Conservation (phyloP, 306 rosid genomes). For the Delonix regia region DNA sequence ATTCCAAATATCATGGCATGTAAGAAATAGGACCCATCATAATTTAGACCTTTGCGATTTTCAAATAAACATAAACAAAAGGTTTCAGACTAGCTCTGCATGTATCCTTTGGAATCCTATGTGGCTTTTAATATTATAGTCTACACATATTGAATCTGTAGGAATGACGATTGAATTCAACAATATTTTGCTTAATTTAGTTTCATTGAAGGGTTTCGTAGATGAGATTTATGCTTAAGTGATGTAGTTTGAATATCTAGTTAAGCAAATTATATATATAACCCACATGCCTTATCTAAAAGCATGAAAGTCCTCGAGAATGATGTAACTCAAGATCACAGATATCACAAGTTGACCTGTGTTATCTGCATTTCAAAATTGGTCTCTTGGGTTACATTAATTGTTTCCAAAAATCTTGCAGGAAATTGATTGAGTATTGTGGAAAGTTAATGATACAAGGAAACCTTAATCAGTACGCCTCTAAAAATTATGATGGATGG, state of each 20-base stretch:
- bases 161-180: constrained; percentile 48
- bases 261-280: background rate
- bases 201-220: background rate
- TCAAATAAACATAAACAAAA: background rate
- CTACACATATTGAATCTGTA: constrained; percentile 41
- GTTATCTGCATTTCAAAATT: background rate
- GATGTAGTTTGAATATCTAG: constrained; percentile 25
- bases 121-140: constrained; percentile 37
- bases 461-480: background rate
- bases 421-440: background rate
- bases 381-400: background rate
- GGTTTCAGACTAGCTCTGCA: background rate
- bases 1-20: constrained; percentile 39
- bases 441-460: background rate
- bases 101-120: constrained; percentile 54
- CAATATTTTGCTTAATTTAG: background rate
- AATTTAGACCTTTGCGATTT: background rate
- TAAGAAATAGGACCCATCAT: constrained; percentile 54
- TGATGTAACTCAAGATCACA: background rate
- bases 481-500: background rate
- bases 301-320: background rate
- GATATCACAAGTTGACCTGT: background rate
- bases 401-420: background rate
- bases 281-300: background rate
- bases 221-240: background rate